A percentile compares a stretch with the other conserved stretches of the same genome.
Conservation (phyloP, 2,329 filamentous ascomycete genomes). For the Pyrenophora teres region DNA sequence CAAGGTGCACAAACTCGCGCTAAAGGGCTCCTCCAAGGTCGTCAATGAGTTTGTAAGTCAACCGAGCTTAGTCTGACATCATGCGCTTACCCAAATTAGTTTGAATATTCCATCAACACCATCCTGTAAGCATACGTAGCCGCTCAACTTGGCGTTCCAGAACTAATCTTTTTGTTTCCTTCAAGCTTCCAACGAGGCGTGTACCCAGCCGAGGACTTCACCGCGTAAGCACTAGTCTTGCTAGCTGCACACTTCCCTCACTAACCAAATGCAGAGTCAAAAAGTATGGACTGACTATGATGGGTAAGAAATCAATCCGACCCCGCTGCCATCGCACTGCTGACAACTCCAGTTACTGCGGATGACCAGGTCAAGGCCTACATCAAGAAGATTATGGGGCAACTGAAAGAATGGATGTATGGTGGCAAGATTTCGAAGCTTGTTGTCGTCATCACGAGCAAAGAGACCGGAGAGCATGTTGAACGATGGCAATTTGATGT, state of each 20-base stretch:
- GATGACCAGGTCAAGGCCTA: conserved; percentile 99
- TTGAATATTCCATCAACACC: conserved; percentile 97
- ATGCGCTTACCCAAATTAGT: conserved; percentile 56
- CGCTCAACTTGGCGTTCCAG: no score
- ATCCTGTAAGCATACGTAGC: conserved; percentile 69
- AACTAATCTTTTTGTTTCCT: conserved; percentile 31
- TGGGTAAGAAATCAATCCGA: conserved; percentile 59
- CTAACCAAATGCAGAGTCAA: conserved; percentile 67
- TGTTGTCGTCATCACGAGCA: conserved; percentile 94
- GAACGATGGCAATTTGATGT: conserved; percentile 99
- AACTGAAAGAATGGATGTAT: conserved; percentile 97
- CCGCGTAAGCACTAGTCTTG: conserved; percentile 64
- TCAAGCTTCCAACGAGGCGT: conserved; percentile 78
- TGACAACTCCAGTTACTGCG: conserved; percentile 68
- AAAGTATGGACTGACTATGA: conserved; percentile 99
- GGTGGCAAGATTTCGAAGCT: conserved; percentile 96
- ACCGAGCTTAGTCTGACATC: not conserved
- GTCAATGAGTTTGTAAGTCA: conserved; percentile 91
- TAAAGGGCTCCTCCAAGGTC: conserved; percentile 83
- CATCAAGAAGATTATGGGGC: conserved; percentile 99
- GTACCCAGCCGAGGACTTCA: conserved; percentile 95
- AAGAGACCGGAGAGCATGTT: conserved; percentile 94
- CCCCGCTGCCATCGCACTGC: conserved; percentile 4
- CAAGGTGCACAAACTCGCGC: conserved; percentile 91
- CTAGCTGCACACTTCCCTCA: not conserved